A percentile compares a stretch with the other conserved stretches of the same genome.
Conservation (phyloP, 306 rosid species). For the Gleditsia sinensis region DNA sequence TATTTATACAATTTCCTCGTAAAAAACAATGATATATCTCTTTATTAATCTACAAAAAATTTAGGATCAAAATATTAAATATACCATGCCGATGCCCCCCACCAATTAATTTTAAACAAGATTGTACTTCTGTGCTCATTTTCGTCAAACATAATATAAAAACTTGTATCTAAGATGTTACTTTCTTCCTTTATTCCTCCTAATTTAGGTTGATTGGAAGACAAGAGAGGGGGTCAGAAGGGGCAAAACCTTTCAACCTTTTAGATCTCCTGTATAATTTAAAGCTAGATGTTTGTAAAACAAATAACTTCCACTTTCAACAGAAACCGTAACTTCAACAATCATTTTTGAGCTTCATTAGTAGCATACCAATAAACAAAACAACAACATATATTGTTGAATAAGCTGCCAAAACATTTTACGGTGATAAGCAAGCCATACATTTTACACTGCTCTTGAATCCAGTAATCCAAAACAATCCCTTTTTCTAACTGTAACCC, state of each 20-base stretch:
- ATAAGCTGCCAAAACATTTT: background rate
- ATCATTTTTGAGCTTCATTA: constrained; percentile 18
- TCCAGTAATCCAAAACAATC: constrained; percentile 25
- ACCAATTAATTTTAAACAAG: no score
- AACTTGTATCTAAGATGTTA: background rate
- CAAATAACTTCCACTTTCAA: constrained; percentile 20
- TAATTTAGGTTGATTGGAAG: background rate
- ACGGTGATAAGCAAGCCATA: constrained; percentile 6
- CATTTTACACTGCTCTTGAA: constrained; percentile 29
- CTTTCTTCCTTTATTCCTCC: background rate
- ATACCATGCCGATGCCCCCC: no score
- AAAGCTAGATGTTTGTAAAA: background rate
- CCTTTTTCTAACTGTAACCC: background rate
- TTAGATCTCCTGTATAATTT: background rate
- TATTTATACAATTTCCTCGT: no score
- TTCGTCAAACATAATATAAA: background rate
- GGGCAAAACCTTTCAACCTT: background rate
- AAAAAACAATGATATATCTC: no score
- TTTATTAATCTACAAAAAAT: no score
- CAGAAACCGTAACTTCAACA: constrained; percentile 26
- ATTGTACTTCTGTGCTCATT: no score
- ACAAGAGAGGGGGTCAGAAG: background rate
- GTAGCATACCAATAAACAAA: background rate
- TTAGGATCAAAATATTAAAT: no score
- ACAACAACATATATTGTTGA: background rate